phyloP scores from a whole-genome alignment of 2,329 filamentous ascomycete genomes.

The Colletotrichum sp. region DNA sequence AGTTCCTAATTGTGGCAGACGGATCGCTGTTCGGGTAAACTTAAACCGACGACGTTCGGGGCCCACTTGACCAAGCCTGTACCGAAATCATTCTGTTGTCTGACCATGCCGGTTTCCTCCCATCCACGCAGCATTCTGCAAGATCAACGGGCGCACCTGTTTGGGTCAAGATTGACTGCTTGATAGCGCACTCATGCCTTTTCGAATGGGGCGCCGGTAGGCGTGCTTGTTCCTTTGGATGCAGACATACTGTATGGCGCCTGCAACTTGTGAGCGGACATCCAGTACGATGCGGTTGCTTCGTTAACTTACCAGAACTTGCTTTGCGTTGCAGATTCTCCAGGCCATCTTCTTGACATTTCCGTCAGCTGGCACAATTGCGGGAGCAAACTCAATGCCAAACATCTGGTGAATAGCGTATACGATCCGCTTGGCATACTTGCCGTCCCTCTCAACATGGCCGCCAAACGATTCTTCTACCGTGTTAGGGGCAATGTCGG shows the following conservation, averaged over 20 bases:
- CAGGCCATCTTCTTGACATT: slow-evolving; percentile 90
- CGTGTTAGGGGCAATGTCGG: slow-evolving; percentile 84
- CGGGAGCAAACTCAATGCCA: slow-evolving; percentile 91
- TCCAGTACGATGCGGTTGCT: too few relatives aligned
- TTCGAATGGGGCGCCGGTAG: slow-evolving; percentile 2
- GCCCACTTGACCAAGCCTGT: background rate
- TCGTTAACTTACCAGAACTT: slow-evolving; percentile 75
- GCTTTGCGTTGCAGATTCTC: slow-evolving; percentile 95
- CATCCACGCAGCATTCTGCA: background rate
- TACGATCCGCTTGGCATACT: slow-evolving; percentile 88
- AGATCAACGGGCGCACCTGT: background rate
- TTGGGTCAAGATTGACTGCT: background rate
- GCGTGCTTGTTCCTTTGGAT: slow-evolving; percentile 67
- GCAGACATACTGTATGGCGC: slow-evolving; percentile 75
- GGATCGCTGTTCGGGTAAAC: slow-evolving; percentile 7
- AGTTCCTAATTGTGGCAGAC: background rate
- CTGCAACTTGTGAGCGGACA: slow-evolving; percentile 40
- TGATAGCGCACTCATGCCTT: background rate
- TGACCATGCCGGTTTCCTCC: background rate
- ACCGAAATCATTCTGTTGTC: background rate
- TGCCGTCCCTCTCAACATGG: slow-evolving; percentile 83
- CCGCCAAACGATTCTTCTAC: slow-evolving; percentile 84
- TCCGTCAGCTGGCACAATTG: slow-evolving; percentile 90
- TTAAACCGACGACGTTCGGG: background rate
- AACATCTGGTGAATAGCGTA: slow-evolving; percentile 98